Base-by-base conservation (phyloP, 305 asterid genomes). In the Fraxinus latifolia region DNA sequence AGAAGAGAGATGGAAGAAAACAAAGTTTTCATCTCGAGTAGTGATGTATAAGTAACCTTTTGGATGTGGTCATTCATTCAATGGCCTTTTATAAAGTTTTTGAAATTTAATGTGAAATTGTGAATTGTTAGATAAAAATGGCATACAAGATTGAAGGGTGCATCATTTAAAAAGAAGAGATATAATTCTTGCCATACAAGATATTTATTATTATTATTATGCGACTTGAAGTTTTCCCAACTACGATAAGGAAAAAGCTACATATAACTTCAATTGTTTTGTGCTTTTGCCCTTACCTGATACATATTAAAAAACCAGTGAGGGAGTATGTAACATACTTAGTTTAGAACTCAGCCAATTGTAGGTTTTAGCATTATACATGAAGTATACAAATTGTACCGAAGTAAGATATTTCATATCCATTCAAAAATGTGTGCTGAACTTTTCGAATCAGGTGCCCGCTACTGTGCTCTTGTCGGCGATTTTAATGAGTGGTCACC, bases 401-500 rank as follows among this genome's bases (percentile, higher is more conserved):
- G 1, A 14, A 32, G 39, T 70, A 70, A 6, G 17, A 0, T 70
- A 5, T 70, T 32, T 71, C 44, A 31, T 71, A 32, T n/a, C 47
- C 77, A 58, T 80, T 84, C 72, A 76, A 78, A 50, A 77, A 62
- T 74, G 83, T 80, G 74, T 79, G 74, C 83, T 83, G 77, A 80
- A 85, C 76, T 33, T 83, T 77, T 86, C 82, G 77, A 74, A 67
- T 55, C 91, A 96, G 99, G 99, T 90, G 98, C 99, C 83, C 95
- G 97, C 84, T 96, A 96, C 83, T 94, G 98, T 90, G 91, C 99
- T 37, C 82, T 96, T 79, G 90, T 96, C 85, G 98, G 98, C 71
- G 98, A 94, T 79, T 91, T 96, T 79, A 96, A 96, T 85, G 88
- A 86, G 47, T 96, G 99, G 99, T 96, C 98, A 77, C 97, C 99